Percentiles rank a stretch among this genome's conserved stretches.
These are phyloP conservation scores for Rhinocladiella similis DNA, from an alignment of 2,329 filamentous ascomycete species.

Conservation along the genomic window DNA sequence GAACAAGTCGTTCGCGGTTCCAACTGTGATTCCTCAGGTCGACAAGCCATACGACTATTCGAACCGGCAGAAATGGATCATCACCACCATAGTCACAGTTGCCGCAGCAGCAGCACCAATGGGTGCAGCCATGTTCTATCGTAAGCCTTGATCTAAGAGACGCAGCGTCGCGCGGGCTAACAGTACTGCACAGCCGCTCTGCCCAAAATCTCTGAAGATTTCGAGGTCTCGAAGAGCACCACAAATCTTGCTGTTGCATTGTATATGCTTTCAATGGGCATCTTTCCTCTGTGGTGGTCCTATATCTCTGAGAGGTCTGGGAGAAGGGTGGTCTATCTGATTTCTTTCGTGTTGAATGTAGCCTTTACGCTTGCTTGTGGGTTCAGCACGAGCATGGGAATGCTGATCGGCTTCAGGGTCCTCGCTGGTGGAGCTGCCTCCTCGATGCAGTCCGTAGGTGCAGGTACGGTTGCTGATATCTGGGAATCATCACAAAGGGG, in stretches of 20 bases:
- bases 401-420: slow-evolving; percentile 76
- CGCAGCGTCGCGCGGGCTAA: too few relatives aligned
- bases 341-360: slow-evolving; percentile 71
- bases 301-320: slow-evolving; percentile 73
- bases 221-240: slow-evolving; percentile 63
- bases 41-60: slow-evolving; percentile 73
- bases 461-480: slow-evolving; percentile 78
- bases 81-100: slow-evolving; percentile 76
- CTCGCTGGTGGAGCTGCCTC: slow-evolving; percentile 74
- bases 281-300: slow-evolving; percentile 86
- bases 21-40: slow-evolving; percentile 72
- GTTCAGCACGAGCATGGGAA: slow-evolving; percentile 66
- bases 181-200: slow-evolving; percentile 60
- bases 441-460: slow-evolving; percentile 78
- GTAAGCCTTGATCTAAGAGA: slow-evolving; percentile 49
- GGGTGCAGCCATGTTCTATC: slow-evolving; percentile 81
- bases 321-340: slow-evolving; percentile 74
- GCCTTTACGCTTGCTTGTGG: slow-evolving; percentile 71
- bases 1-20: too few relatives aligned
- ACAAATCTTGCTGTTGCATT: slow-evolving; percentile 75
- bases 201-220: slow-evolving; percentile 60
- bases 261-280: slow-evolving; percentile 80
- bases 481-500: slow-evolving; percentile 74
- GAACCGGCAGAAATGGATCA: slow-evolving; percentile 75
- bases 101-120: slow-evolving; percentile 78